Conservation (phyloP, 345 rosid genomes). For the Corymbia maculata region DNA sequence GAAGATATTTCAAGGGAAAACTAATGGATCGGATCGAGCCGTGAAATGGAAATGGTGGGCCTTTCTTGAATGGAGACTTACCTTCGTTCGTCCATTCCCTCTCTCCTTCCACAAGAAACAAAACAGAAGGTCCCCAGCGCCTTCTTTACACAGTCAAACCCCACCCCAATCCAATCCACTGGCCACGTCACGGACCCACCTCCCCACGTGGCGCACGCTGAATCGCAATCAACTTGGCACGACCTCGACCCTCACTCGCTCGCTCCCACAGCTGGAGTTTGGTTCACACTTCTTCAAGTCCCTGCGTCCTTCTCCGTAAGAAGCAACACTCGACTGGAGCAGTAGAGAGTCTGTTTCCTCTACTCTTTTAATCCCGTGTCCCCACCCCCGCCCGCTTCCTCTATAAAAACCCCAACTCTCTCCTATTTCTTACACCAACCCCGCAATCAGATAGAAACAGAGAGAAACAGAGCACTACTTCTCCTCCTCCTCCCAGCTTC, state of each 20-base stretch:
- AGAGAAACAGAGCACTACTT: too few species aligned
- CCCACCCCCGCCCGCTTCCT: neutral
- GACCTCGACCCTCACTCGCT: neutral
- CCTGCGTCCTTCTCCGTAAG: neutral
- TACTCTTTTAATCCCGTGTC: neutral
- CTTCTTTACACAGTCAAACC: neutral
- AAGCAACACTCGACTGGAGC: neutral
- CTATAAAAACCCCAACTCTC: neutral
- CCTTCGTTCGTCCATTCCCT: neutral
- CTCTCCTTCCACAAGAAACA: rapidly evolving
- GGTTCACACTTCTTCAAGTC: neutral
- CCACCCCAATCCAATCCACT: neutral
- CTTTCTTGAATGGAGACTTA: too few species aligned
- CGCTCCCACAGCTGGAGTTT: neutral
- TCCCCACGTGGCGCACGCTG: neutral
- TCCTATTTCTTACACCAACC: neutral
- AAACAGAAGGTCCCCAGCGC: neutral
- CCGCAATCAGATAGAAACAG: neutral
- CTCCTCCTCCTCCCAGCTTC: neutral
- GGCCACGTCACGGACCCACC: neutral
- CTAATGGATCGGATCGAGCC: too few species aligned
- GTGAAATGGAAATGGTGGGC: too few species aligned
- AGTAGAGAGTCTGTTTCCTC: neutral
- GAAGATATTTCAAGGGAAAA: too few species aligned
- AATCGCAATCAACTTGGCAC: neutral